These are phyloP conservation scores for Aspergillus biplanus DNA, from an alignment of 495 filamentous ascomycete genomes.

Conservation along the genomic window DNA sequence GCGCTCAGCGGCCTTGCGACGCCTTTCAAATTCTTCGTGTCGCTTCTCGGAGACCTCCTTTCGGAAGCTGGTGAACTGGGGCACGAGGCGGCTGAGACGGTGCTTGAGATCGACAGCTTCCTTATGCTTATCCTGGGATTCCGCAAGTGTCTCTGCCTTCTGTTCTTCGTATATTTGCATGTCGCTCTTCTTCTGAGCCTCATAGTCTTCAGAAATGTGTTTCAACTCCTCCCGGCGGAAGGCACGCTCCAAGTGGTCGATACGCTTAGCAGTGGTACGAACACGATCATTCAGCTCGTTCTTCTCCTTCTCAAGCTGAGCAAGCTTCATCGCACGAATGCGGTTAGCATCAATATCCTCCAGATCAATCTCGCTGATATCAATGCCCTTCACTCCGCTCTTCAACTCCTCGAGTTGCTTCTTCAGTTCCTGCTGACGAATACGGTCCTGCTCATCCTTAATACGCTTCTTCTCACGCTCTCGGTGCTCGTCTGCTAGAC, in stretches of 20 bases:
- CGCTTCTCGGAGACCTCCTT: slow-evolving; percentile 79
- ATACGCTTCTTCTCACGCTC: slow-evolving; percentile 88
- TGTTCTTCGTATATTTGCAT: slow-evolving; percentile 75
- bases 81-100: slow-evolving; percentile 80
- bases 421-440: slow-evolving; percentile 91
- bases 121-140: slow-evolving; percentile 83
- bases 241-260: slow-evolving; percentile 96
- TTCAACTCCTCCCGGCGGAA: slow-evolving; percentile 94
- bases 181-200: slow-evolving; percentile 79
- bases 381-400: slow-evolving; percentile 79
- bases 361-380: slow-evolving; percentile 74
- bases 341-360: slow-evolving; percentile 86
- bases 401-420: slow-evolving; percentile 95
- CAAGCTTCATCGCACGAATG: slow-evolving; percentile 90
- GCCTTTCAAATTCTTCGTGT: slow-evolving; percentile 93
- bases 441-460: slow-evolving; percentile 85
- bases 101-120: slow-evolving; percentile 92
- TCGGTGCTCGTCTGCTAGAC: slow-evolving; percentile 85
- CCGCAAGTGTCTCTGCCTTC: slow-evolving; percentile 75
- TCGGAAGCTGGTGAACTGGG: slow-evolving; percentile 79
- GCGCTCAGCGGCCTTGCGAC: slow-evolving; percentile 82
- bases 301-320: slow-evolving; percentile 96
- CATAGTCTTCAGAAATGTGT: slow-evolving; percentile 86
- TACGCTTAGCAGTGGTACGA: slow-evolving; percentile 88
- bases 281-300: slow-evolving; percentile 88